Evolutionary conservation across 768 basidiomycete species (phyloP).

Genomic region (Auricularia heimuer): DNA sequence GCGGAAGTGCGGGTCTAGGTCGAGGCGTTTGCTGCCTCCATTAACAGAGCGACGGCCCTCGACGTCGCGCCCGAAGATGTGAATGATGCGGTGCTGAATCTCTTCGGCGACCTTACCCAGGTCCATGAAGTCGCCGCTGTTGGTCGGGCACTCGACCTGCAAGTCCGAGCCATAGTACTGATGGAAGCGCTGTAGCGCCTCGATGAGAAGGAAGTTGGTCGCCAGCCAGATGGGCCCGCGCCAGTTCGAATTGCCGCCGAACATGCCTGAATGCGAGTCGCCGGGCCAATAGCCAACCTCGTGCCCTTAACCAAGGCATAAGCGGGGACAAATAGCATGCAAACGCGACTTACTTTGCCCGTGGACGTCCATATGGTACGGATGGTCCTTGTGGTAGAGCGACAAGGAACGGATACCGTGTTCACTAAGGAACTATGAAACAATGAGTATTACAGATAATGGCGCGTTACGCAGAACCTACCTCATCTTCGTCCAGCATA

Average conservation of each 20-base stretch:
- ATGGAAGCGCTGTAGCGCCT: constrained; percentile 93
- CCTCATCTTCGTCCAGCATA: constrained; percentile 92
- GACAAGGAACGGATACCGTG: constrained; percentile 96
- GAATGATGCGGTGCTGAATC: constrained; percentile 97
- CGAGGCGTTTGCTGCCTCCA: constrained; percentile 77
- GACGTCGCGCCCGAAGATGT: constrained; percentile 90
- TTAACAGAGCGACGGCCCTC: constrained; percentile 85
- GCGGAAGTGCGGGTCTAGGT: constrained; percentile 89
- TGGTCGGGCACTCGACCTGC: constrained; percentile 89
- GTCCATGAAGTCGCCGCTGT: constrained; percentile 96
- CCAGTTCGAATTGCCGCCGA: constrained; percentile 98
- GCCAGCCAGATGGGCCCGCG: constrained; percentile 93
- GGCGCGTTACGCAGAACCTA: no score
- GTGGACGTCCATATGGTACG: constrained; percentile 92
- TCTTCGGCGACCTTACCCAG: constrained; percentile 91
- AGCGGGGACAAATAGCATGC: no score
- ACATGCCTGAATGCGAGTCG: constrained; percentile 95
- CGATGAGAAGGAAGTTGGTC: constrained; percentile 91
- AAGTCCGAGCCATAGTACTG: constrained; percentile 93
- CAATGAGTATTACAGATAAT: no score
- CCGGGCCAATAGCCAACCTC: constrained; percentile 98
- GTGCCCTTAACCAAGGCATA: constrained; percentile 27
- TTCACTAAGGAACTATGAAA: constrained; percentile 66
- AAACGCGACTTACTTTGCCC: constrained; percentile 44
- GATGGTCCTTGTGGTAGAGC: constrained; percentile 79